Conservation (phyloP, 1,139 yeast species). For the Diutina mesorugosa region DNA sequence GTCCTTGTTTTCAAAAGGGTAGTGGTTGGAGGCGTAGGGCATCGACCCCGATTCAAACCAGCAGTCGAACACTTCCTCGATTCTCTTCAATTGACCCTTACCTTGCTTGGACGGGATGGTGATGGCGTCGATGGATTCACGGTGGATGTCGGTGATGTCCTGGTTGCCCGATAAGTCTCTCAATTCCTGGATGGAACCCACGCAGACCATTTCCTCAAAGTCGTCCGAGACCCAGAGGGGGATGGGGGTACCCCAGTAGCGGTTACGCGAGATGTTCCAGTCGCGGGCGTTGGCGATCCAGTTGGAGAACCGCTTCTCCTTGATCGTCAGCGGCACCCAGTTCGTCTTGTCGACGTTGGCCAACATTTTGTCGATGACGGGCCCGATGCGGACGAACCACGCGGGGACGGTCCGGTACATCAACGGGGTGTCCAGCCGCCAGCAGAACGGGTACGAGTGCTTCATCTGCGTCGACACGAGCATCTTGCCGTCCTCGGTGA, state of each 20-base stretch:
- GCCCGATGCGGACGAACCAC: conserved; percentile 90
- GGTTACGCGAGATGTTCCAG: conserved; percentile 96
- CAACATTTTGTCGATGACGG: conserved; percentile 81
- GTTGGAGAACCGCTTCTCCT: conserved; percentile 90
- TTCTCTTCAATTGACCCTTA: conserved; percentile 75
- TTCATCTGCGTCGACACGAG: conserved; percentile 70
- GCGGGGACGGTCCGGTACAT: conserved; percentile 95
- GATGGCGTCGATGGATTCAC: conserved; percentile 82
- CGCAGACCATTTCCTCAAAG: conserved; percentile 80
- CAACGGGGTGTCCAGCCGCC: conserved; percentile 99
- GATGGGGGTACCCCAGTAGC: conserved; percentile 99
- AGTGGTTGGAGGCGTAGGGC: conserved; percentile 97
- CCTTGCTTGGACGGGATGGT: conserved; percentile 92
- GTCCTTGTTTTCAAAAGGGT: conserved; percentile 82
- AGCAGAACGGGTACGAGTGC: conserved; percentile 98
- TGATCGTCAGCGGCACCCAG: conserved; percentile 89
- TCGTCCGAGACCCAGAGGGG: conserved; percentile 98
- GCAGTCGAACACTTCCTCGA: conserved; percentile 97
- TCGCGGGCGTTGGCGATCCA: conserved; percentile 99
- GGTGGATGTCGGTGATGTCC: conserved; percentile 81
- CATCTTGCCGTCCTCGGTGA: conserved; percentile 68
- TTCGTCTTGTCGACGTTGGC: conserved; percentile 72
- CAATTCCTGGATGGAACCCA: conserved; percentile 84
- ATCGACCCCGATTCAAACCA: conserved; percentile 99
- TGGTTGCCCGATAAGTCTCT: conserved; percentile 69